Evolutionary conservation across 2,329 filamentous ascomycete genomes (phyloP).

Genomic region (Magnaporthiopsis poae): DNA sequence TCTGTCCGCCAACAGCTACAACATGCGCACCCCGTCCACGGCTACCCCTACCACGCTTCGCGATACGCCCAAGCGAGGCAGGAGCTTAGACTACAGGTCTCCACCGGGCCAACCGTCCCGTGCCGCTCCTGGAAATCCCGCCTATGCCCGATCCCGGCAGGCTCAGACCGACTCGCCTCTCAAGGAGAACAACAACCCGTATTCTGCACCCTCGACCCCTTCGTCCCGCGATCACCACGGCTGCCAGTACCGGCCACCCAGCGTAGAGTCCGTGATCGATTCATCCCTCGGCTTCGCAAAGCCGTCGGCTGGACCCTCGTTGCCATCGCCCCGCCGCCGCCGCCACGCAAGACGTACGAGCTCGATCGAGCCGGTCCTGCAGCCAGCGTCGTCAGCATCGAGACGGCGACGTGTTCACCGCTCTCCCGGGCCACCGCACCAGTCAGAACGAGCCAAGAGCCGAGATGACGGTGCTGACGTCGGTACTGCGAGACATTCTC

Average conservation of each 20-base stretch:
- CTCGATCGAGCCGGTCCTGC: background rate
- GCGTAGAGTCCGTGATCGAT: slow-evolving; percentile 8
- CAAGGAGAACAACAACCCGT: background rate
- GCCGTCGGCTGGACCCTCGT: no score
- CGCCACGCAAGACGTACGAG: background rate
- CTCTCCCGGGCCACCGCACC: background rate
- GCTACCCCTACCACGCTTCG: background rate
- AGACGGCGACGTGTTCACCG: no score
- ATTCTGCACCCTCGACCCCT: background rate
- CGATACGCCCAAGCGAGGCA: background rate
- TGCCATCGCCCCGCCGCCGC: no score
- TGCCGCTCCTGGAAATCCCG: background rate
- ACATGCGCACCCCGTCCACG: background rate
- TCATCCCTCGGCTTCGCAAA: slow-evolving; percentile 2
- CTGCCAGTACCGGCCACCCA: slow-evolving; percentile 4
- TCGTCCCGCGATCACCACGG: background rate
- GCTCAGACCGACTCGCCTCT: background rate
- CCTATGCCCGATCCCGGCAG: background rate
- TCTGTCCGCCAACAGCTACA: background rate
- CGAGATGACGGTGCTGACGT: background rate
- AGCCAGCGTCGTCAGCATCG: background rate
- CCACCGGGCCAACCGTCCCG: background rate
- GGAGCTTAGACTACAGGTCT: background rate
- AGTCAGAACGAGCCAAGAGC: background rate
- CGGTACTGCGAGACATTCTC: background rate